Evolutionary conservation across 768 basidiomycete genomes (phyloP), one percentile per base, ranked within the genome.

Genomic region (Kwoniella mangroviensis): DNA sequence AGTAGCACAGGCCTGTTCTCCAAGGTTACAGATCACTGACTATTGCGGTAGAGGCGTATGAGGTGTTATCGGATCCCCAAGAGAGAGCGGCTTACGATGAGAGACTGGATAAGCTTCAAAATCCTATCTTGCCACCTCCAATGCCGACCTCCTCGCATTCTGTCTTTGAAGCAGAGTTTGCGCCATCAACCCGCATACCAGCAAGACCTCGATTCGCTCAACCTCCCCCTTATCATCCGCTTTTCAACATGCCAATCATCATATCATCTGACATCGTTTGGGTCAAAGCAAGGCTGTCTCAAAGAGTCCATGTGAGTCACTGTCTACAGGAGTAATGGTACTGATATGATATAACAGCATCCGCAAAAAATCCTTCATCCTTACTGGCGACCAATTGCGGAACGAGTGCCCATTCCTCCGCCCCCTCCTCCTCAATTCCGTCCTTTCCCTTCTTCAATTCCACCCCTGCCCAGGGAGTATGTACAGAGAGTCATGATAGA

Each of bases 31-130:
- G 13, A 15, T 60, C 41, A n/a, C 40, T 34, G 34, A 34, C 34
- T 34, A 34, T 34, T 34, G 34, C 34, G 34, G 34, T 34, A 75
- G 74, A 73, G 26, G 71, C 74, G 17, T 76, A 76, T 43, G 72
- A 73, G 34, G 58, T 60, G 1, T 45, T 76, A 7, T 69, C 66
- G 22, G 68, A 73, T 24, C 56, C 72, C 0, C 24, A 26, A 12
- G 53, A 24, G 2, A 61, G 68, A n/a, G 45, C 49, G 45, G 61
- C 57, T 9, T 76, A 76, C 59, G 75, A 76, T 51, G 49, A 28
- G 9, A 69, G 72, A 34, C 62, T 73, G 10, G 28, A 21, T 3
- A n/a, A 56, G 7, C 21, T 69, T 19, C 70, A 70, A 1, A 58
- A 68, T 58, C 45, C 62, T 13, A 2, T n/a, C 34, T 17, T 19